Evolutionary conservation across 768 basidiomycete genomes (phyloP), one percentile per base, ranked within the genome.

Genomic region (Russula compacta): DNA sequence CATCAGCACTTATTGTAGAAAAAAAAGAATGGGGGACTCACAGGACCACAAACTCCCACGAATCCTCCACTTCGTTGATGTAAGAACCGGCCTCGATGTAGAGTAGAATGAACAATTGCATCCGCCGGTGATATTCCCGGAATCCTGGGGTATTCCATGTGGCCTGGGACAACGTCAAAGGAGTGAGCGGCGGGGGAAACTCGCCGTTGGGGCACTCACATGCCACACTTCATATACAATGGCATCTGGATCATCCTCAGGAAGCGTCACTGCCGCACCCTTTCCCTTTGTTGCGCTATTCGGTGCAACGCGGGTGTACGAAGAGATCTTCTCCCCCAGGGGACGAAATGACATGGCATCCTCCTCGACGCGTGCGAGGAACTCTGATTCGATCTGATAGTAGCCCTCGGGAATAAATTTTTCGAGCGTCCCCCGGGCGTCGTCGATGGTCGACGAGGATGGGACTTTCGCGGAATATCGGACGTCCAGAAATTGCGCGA

Each of bases 11-110:
- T 51, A 39, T 57, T 19, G 33, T 11, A n/a, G 14, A 32, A 9
- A 24, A 42, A 42, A 33, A 35, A 33, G 8, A 21, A 4, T 3
- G 33, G 46, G 15, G 38, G 46, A 24, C 92, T 59, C 68, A 97
- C 89, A 97, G 73, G 1, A 92, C 77, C 44, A 85, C 81, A 71
- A 98, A 98, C 71, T 98, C 92, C 95, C 95, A 98, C 1, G 80
- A 78, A 21, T 93, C 88, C 70, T 98, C 95, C 6, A 91, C 90
- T 66, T 98, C 95, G 68, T 87, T 83, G 66, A 99, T 91, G 72
- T 93, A 98, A 12, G 90, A 92, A 3, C 95, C 97, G 11, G 83
- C 97, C 70, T 99, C 97, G 67, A 99, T 93, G 74, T 92, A 98
- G 6, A 99, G 77, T 58, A 95, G 71, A 65, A 98, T 92, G 71